Evolutionary conservation across 768 basidiomycete species (phyloP), one percentile per base, ranked within the genome.

Genomic region (Boletus vermiculosoides): DNA sequence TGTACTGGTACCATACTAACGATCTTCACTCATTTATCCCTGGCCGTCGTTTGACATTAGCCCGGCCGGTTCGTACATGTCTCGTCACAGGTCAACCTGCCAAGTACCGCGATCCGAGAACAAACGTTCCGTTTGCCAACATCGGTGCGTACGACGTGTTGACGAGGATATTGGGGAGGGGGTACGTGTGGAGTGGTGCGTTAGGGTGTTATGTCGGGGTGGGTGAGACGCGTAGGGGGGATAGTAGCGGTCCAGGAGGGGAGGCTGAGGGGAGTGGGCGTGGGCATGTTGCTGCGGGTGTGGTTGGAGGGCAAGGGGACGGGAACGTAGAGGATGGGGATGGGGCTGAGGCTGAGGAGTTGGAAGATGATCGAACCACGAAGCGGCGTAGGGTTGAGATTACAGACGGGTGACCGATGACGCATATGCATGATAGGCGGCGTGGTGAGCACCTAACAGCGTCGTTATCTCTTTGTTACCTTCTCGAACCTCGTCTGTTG

Each of bases 61-160:
- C 46, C 20, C 31, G 46, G 2, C 31, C 31, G n/a, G 20, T 78
- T 18, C 82, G 80, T 53, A 76, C 70, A 8, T 96, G 94, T 68
- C 83, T 83, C 0, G 83, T 98, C 57, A 95, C 92, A 0, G 95
- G 95, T 3, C 78, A 78, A 42, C 77, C 79, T 5, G 94, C 93
- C 0, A 80, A 75, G 45, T 98, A 98, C 66, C 67, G 83, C 39
- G 93, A 97, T 69, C 94, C 94, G 1, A 76, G 82, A 41, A 87
- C 88, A 0, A 84, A 84, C 11, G 85, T 90, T 7, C 93, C 92
- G 0, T 98, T 84, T 70, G 88, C 92, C 2, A 82, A 87, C 55
- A 68, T 80, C 15, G 73, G 74, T 22, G 92, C 88, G 12, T 97
- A 83, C 68, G 70, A 80, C 44, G 77, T 79, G 9, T 76, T 96